phyloP scores from a whole-genome alignment of 2,329 filamentous ascomycete species.

The Diplodia sapinea region DNA sequence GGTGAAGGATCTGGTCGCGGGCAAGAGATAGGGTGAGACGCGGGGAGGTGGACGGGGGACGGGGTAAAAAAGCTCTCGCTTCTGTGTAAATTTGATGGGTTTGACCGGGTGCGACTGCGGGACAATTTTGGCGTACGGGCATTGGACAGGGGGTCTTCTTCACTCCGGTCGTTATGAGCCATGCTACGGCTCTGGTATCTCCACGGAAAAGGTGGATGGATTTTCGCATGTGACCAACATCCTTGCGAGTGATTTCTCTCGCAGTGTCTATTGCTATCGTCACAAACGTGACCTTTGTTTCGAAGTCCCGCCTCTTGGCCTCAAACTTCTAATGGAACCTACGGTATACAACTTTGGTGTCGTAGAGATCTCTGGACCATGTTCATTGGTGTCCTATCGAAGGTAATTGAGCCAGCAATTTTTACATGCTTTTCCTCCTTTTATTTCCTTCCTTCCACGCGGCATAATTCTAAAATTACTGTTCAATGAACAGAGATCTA shows the following conservation, averaged over 20 bases:
- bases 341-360: too few relatives aligned
- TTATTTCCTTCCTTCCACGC: too few relatives aligned
- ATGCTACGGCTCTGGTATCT: neutral
- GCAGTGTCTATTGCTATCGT: neutral
- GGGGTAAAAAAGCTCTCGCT: neutral
- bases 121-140: slow-evolving; percentile 16
- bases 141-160: slow-evolving; percentile 13
- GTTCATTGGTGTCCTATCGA: too few relatives aligned
- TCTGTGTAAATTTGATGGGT: slow-evolving; percentile 10
- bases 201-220: neutral
- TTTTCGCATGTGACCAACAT: neutral
- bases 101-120: neutral
- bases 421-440: too few relatives aligned
- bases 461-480: too few relatives aligned
- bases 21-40: slow-evolving; percentile 1
- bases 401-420: too few relatives aligned
- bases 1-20: slow-evolving; percentile 10
- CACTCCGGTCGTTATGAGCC: slow-evolving; percentile 21
- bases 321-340: too few relatives aligned
- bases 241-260: neutral
- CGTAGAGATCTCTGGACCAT: too few relatives aligned
- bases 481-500: too few relatives aligned
- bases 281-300: too few relatives aligned
- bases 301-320: too few relatives aligned
- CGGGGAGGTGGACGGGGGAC: neutral